Evolutionary conservation across 2,329 filamentous ascomycete species (phyloP).

Genomic region (Trichoderma cornu-damae): DNA sequence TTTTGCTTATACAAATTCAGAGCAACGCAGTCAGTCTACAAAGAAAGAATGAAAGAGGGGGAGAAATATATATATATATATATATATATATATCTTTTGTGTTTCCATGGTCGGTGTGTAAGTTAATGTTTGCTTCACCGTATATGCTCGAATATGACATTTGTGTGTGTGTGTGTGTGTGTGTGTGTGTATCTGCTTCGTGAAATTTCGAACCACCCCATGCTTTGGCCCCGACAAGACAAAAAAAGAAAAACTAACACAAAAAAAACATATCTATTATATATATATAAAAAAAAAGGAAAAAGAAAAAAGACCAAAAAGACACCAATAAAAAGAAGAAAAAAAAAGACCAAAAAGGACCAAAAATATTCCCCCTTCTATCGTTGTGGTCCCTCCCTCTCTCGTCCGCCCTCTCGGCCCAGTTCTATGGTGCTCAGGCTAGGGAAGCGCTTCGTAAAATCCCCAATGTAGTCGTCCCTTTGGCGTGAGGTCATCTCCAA

Average conservation of each 20-base stretch:
- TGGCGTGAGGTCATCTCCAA: slow-evolving; percentile 53
- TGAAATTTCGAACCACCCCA: slow-evolving; percentile 7
- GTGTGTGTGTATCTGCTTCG: slow-evolving; percentile 11
- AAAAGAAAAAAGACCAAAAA: not conserved
- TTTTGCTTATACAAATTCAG: no score
- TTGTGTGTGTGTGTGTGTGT: no score
- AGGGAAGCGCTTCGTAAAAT: slow-evolving; percentile 83
- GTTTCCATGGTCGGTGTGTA: slow-evolving; percentile 8
- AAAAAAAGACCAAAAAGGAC: not conserved
- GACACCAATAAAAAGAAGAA: not conserved
- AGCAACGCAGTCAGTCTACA: no score
- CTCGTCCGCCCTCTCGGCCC: slow-evolving; percentile 55
- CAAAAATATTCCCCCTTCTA: slow-evolving; percentile 16
- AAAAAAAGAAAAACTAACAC: not conserved
- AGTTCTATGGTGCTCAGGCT: slow-evolving; percentile 81
- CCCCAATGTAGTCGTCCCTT: slow-evolving; percentile 59
- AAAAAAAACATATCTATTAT: not conserved
- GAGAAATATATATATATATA: no score
- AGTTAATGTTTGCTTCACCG: no score
- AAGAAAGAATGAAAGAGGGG: not conserved
- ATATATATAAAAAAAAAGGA: not conserved
- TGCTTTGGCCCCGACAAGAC: slow-evolving; percentile 1
- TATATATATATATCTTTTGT: slow-evolving; percentile 12
- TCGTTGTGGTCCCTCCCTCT: slow-evolving; percentile 29
- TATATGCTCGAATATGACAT: slow-evolving; percentile 18